A percentile compares a stretch with the other conserved stretches of the same genome.
These are phyloP conservation scores for Phytophthora pisi DNA, from an alignment of 352 stramenopile genomes.

Conservation along the genomic window DNA sequence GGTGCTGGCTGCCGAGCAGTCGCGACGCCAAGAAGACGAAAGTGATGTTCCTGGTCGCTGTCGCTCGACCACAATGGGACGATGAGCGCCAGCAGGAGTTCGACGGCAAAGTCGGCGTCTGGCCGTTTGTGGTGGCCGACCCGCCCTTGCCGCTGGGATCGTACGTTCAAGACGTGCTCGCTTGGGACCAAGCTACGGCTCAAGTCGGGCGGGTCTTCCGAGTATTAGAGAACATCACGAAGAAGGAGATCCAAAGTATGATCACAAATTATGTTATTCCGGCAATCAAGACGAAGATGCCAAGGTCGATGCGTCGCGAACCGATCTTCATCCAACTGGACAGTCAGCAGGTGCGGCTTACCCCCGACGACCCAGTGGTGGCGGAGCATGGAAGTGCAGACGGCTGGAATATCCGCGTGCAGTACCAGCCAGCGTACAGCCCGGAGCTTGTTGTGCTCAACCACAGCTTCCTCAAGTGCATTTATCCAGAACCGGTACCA, in stretches of 20 bases:
- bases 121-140: constrained; percentile 34
- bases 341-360: constrained; percentile 45
- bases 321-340: constrained; percentile 46
- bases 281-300: constrained; percentile 45
- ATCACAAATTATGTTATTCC: constrained; percentile 41
- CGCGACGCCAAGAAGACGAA: constrained; percentile 42
- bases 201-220: constrained; percentile 21
- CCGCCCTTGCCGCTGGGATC: constrained; percentile 14
- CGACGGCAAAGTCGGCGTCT: constrained; percentile 51
- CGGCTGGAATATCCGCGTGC: constrained; percentile 45
- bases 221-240: constrained; percentile 34
- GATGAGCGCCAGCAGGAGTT: constrained; percentile 34
- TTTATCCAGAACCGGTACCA: constrained; percentile 25
- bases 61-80: constrained; percentile 52
- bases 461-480: constrained; percentile 39
- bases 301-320: constrained; percentile 17
- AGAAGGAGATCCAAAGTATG: constrained; percentile 45
- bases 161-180: constrained; percentile 6
- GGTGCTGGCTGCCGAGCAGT: constrained; percentile 30
- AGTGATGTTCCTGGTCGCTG: constrained; percentile 48
- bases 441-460: constrained; percentile 45
- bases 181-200: constrained; percentile 12
- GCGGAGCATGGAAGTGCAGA: constrained; percentile 31
- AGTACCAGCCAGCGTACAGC: constrained; percentile 48
- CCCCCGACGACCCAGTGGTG: constrained; percentile 39